Base-by-base conservation (phyloP, 2,329 filamentous ascomycete species). In the Clarireedia monteithiana region DNA sequence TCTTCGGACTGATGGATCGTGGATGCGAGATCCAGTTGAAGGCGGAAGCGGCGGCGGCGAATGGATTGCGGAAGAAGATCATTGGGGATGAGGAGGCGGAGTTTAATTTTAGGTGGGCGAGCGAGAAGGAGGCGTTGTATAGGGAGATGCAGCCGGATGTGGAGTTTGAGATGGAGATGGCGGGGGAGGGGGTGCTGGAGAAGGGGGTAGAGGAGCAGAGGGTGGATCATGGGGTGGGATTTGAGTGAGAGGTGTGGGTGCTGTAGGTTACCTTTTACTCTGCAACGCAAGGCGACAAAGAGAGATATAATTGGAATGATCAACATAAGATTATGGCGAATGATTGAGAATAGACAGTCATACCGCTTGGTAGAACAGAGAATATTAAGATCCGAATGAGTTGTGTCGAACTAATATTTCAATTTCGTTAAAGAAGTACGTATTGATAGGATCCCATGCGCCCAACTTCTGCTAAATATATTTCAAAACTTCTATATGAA, bases 1-100 rank as follows among this genome's bases (percentile, higher is more conserved):
- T 89, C 51, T 86, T 88, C 66, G 82, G 81, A 0, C 71, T 86
- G 46, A 75, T 89, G 68, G 86, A 90, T 69, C 76, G 84, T 49
- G 82, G 79, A 48, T 89, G 86, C 67, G 77, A 82, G 55, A 78
- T 87, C 34, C 86, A 90, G 71, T 72, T 89, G 51, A 73, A 78
- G 62, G 81, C 83, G 39, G 86, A 90, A 71, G 84, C 85, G 0
- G 85, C 86, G 0, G 79, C 77, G 79, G 77, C 2, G 77, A 74
- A 12, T 77, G 77, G 44, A 66, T 63, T 80, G 10, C 68, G 73
- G 36, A 83, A 83, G 64, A 68, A 77, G 6, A 71, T 77, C 17
- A 76, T 84, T 50, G 73, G 73, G n/a, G 78, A 83, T 39, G 77
- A 81, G 60, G 75, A 76, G 46, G 79, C 80, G 1, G 73, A 69